Evolutionary conservation across 179 eudicot genomes (phyloP).

Genomic region (Nepenthes alata): DNA sequence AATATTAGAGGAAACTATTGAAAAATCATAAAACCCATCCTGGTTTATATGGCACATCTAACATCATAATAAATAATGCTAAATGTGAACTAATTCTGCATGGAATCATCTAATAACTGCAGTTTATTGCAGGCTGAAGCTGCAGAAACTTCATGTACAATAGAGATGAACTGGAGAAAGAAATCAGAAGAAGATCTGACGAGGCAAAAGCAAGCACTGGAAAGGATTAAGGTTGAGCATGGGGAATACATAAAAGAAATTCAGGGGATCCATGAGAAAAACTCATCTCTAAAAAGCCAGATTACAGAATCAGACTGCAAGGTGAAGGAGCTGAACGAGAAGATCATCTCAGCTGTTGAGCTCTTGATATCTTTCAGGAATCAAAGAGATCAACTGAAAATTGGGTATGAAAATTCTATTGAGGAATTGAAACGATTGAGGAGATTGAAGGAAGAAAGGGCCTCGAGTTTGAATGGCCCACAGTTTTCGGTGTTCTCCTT

Average conservation of each 20-base stretch:
- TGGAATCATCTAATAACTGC: neutral
- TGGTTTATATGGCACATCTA: too few species aligned
- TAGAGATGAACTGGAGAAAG: conserved; percentile 16
- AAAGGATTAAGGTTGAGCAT: conserved; percentile 15
- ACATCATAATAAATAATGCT: neutral
- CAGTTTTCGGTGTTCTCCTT: conserved; percentile 25
- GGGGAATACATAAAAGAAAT: conserved; percentile 13
- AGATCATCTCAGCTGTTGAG: conserved; percentile 25
- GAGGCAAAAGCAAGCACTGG: conserved; percentile 12
- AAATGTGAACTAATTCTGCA: neutral
- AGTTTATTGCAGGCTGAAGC: conserved; percentile 23
- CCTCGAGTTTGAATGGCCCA: conserved; percentile 7
- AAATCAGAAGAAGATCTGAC: conserved; percentile 15
- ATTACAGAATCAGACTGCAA: conserved; percentile 18
- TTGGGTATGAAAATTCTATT: conserved; percentile 19
- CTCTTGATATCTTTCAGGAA: conserved; percentile 26
- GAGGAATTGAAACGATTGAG: conserved; percentile 12
- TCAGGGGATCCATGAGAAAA: conserved; percentile 13
- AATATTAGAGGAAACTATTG: too few species aligned
- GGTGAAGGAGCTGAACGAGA: conserved; percentile 23
- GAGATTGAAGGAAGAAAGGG: conserved; percentile 10
- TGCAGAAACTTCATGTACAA: conserved; percentile 10
- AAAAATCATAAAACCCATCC: too few species aligned
- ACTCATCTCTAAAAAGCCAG: conserved; percentile 14
- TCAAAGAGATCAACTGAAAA: conserved; percentile 21